These are phyloP conservation scores for Bruguiera sexangula DNA, from an alignment of 345 rosid genomes.

Conservation along the genomic window DNA sequence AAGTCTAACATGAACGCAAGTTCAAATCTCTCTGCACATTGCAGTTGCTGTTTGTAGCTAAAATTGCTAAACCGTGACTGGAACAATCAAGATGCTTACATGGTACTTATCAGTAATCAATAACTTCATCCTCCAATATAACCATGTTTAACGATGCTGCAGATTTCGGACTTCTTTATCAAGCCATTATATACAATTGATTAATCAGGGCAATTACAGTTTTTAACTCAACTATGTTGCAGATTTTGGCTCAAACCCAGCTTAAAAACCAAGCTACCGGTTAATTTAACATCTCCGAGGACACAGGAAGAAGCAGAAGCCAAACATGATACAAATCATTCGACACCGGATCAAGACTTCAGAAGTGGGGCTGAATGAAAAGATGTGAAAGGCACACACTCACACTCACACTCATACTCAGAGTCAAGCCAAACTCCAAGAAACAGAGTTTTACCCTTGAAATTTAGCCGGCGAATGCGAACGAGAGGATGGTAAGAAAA, in stretches of 20 bases:
- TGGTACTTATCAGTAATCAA: no score
- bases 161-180: background rate
- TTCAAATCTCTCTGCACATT: no score
- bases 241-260: background rate
- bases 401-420: background rate
- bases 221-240: no score
- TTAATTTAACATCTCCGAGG: background rate
- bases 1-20: no score
- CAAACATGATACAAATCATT: background rate
- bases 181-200: background rate
- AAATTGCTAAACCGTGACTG: no score
- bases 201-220: background rate
- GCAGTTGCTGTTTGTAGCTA: no score
- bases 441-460: conserved; percentile 21
- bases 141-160: no score
- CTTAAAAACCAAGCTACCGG: background rate
- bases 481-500: conserved; percentile 13
- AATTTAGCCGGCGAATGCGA: conserved; percentile 21
- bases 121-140: no score
- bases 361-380: background rate
- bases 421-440: background rate
- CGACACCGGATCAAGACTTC: background rate
- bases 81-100: no score
- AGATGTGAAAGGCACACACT: background rate
- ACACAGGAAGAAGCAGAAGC: background rate